These are phyloP conservation scores for Russula vinacea DNA, from an alignment of 768 basidiomycete genomes.

Conservation along the genomic window DNA sequence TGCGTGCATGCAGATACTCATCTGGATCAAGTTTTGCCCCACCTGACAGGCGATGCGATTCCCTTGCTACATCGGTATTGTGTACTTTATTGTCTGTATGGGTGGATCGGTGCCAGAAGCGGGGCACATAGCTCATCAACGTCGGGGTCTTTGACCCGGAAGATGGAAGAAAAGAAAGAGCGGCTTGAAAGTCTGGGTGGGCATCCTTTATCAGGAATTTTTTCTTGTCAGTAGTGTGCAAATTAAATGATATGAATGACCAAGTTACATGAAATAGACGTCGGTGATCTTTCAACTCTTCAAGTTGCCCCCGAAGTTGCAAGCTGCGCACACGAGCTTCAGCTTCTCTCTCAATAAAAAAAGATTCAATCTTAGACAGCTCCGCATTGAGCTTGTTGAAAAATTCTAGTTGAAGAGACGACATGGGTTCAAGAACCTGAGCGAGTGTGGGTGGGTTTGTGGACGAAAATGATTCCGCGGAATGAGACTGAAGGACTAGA, in stretches of 20 bases:
- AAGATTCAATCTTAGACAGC: constrained; percentile 79
- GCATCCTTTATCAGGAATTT: constrained; percentile 3
- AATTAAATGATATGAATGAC: neutral
- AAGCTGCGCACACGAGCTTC: constrained; percentile 51
- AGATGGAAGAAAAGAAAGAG: neutral
- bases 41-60: constrained; percentile 11
- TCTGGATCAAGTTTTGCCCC: constrained; percentile 52
- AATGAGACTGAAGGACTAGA: neutral
- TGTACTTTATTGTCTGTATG: neutral
- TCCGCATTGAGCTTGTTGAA: constrained; percentile 75
- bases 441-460: constrained; percentile 31
- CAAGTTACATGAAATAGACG: constrained; percentile 20
- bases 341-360: constrained; percentile 70
- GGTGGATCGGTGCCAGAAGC: neutral
- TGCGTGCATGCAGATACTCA: constrained; percentile 81
- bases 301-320: constrained; percentile 30
- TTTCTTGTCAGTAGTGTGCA: neutral
- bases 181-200: constrained; percentile 10
- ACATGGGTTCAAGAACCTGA: constrained; percentile 51
- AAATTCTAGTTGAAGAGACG: constrained; percentile 63
- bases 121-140: constrained; percentile 2
- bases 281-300: constrained; percentile 25
- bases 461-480: neutral
- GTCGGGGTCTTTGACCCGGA: neutral
- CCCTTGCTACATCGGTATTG: constrained; percentile 7